A percentile compares a stretch with the other conserved stretches of the same genome.
Evolutionary conservation across 306 rosid genomes (phyloP).

Genomic region (Alnus glutinosa): DNA sequence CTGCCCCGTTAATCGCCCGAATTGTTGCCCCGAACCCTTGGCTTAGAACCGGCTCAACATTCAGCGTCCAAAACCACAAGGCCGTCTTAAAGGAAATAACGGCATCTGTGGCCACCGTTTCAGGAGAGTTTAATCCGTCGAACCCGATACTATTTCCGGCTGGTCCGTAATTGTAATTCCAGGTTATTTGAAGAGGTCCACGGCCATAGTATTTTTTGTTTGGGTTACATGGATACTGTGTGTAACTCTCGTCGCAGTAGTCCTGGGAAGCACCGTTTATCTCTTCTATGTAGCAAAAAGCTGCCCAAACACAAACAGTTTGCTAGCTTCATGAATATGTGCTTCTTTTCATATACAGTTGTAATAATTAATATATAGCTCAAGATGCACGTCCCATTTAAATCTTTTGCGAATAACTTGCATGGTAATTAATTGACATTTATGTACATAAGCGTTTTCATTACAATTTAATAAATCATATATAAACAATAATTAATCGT

Average conservation of each 20-base stretch:
- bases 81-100: background rate
- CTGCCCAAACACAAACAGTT: slow-evolving; percentile 5
- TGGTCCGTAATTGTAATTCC: slow-evolving; percentile 25
- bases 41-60: slow-evolving; percentile 2
- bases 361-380: no score
- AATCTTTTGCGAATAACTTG: no score
- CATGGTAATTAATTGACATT: no score
- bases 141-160: slow-evolving; percentile 7
- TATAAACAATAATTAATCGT: no score
- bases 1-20: slow-evolving; percentile 21
- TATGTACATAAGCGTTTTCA: no score
- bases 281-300: slow-evolving; percentile 33
- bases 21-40: slow-evolving; percentile 41
- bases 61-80: slow-evolving; percentile 36
- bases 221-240: slow-evolving; percentile 25
- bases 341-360: no score
- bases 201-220: slow-evolving; percentile 8
- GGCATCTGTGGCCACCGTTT: slow-evolving; percentile 5
- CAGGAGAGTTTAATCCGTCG: slow-evolving; percentile 16
- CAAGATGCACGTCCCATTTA: no score
- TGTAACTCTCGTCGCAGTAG: background rate
- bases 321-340: background rate
- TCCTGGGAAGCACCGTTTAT: background rate
- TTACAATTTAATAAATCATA: no score
- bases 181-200: slow-evolving; percentile 22